phyloP scores from a whole-genome alignment of 2,329 filamentous ascomycete genomes.

The Penicillium palitans region DNA sequence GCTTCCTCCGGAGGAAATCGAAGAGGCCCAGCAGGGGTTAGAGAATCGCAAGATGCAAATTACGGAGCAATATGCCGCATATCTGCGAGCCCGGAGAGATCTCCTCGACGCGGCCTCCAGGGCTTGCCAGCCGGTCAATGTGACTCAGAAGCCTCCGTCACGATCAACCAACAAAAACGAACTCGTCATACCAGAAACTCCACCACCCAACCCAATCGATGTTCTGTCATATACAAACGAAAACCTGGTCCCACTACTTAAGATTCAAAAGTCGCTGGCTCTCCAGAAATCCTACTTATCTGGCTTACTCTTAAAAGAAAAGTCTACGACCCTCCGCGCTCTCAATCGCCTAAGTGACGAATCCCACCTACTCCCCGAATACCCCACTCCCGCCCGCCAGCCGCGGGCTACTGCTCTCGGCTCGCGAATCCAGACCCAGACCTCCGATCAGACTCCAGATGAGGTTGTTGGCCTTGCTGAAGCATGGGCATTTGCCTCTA shows the following conservation, averaged over 20 bases:
- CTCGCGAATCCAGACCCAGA: constrained; percentile 19
- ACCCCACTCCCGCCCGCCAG: constrained; percentile 40
- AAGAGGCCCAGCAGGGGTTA: constrained; percentile 30
- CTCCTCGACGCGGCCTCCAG: constrained; percentile 39
- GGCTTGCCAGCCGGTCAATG: constrained; percentile 37
- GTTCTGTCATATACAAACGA: constrained; percentile 37
- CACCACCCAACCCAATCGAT: constrained; percentile 29
- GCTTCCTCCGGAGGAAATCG: constrained; percentile 32
- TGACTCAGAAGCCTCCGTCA: constrained; percentile 23
- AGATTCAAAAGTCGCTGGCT: constrained; percentile 39
- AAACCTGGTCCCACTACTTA: constrained; percentile 36
- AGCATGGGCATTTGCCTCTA: constrained; percentile 44
- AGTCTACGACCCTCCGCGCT: constrained; percentile 35
- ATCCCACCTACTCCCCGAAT: constrained; percentile 46
- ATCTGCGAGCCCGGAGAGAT: constrained; percentile 38
- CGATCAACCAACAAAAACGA: constrained; percentile 20
- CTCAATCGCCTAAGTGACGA: constrained; percentile 45
- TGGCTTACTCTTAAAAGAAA: constrained; percentile 42
- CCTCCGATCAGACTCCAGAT: constrained; percentile 26
- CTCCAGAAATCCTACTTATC: constrained; percentile 42
- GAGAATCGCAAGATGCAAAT: constrained; percentile 38
- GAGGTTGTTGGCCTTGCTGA: constrained; percentile 38
- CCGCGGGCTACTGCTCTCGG: constrained; percentile 32
- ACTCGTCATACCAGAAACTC: constrained; percentile 13
- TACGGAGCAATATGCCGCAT: constrained; percentile 37